Evolutionary conservation across 495 filamentous ascomycete genomes (phyloP).

Genomic region (Lichina pygmaea): DNA sequence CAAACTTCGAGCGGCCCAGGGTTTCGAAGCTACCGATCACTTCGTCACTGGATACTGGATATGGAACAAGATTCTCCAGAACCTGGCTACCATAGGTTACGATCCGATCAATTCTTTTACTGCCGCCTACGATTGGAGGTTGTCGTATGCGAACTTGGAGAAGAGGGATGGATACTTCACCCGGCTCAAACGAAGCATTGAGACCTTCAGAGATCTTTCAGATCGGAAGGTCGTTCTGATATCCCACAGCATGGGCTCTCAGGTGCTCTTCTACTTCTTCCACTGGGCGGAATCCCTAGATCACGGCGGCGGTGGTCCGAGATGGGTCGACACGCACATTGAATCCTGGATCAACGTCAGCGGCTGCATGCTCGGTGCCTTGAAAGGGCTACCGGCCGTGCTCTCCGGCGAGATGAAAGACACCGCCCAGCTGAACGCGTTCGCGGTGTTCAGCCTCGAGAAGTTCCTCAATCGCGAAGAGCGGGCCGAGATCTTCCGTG

Average conservation of each 20-base stretch:
- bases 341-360: slow-evolving; percentile 96
- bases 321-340: slow-evolving; percentile 76
- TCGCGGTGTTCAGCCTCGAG: slow-evolving; percentile 89
- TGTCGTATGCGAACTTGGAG: slow-evolving; percentile 78
- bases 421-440: slow-evolving; percentile 89
- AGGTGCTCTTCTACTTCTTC: slow-evolving; percentile 88
- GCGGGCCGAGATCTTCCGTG: slow-evolving; percentile 77
- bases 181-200: slow-evolving; percentile 66
- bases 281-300: slow-evolving; percentile 78
- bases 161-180: slow-evolving; percentile 82
- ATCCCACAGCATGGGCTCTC: slow-evolving; percentile 91
- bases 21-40: slow-evolving; percentile 97
- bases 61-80: slow-evolving; percentile 96
- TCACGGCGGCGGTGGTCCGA: slow-evolving; percentile 53
- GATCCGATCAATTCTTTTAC: slow-evolving; percentile 90
- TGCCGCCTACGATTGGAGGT: slow-evolving; percentile 91
- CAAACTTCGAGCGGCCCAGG: slow-evolving; percentile 82
- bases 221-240: slow-evolving; percentile 64
- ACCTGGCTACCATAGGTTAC: slow-evolving; percentile 83
- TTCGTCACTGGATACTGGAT: slow-evolving; percentile 91
- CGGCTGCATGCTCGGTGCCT: slow-evolving; percentile 87
- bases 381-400: slow-evolving; percentile 76
- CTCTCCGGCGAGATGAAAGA: slow-evolving; percentile 95
- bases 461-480: slow-evolving; percentile 81
- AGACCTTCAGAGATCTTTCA: slow-evolving; percentile 39